phyloP scores from a whole-genome alignment of 345 rosid species.

The Camelina hispida region DNA sequence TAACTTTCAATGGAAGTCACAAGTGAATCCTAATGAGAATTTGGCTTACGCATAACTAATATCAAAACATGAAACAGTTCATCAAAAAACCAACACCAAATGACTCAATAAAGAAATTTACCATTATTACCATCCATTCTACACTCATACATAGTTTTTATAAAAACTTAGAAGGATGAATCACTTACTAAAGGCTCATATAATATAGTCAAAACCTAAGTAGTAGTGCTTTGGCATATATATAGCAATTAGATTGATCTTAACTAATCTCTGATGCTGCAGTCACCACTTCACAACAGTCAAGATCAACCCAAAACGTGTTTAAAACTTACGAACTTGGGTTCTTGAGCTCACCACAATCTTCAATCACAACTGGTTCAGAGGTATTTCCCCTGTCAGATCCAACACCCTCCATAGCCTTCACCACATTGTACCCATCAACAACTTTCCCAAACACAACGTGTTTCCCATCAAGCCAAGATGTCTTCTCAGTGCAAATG shows the following conservation, averaged over 20 bases:
- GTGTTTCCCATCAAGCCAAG: constrained; percentile 90
- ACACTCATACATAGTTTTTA: background rate
- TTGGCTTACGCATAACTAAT: background rate
- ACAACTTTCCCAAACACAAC: constrained; percentile 91
- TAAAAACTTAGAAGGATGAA: background rate
- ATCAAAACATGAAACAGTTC: background rate
- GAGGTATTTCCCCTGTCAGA: constrained; percentile 54
- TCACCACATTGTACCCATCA: constrained; percentile 69
- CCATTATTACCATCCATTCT: background rate
- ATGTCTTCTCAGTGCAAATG: constrained; percentile 73
- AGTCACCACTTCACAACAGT: background rate
- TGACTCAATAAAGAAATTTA: background rate
- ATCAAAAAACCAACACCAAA: background rate
- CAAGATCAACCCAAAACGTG: constrained; percentile 13
- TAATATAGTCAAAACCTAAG: background rate
- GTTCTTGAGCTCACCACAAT: constrained; percentile 67
- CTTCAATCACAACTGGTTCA: constrained; percentile 66
- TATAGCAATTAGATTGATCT: background rate
- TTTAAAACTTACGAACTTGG: constrained; percentile 38
- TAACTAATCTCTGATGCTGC: background rate
- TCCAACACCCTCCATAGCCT: constrained; percentile 77
- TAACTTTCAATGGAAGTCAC: background rate
- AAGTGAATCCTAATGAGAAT: background rate
- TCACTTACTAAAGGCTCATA: background rate
- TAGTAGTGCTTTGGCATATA: too few species aligned